Evolutionary conservation across 129 eudicot genomes (phyloP), one percentile per base, ranked within the genome.

Genomic region (Flaveria robusta): DNA sequence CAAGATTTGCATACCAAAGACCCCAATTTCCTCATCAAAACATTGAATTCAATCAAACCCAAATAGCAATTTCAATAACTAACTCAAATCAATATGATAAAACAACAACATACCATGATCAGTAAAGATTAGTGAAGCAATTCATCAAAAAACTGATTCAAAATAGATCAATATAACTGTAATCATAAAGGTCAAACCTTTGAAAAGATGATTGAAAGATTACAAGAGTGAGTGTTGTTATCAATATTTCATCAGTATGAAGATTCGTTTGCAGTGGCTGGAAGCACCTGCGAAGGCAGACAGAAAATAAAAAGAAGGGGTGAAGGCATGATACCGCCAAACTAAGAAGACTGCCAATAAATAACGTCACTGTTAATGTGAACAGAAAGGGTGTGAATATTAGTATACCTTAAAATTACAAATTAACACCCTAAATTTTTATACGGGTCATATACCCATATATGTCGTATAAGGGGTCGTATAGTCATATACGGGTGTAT

Each of bases 281-380:
- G 83, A 80, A 80, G 83, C 64, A 80, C 52, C 75, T 65, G 22
- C 68, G 83, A 79, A 79, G 74, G 83, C 59, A 26, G 74, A 51
- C 56, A 26, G 68, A 7, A 41, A 47, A 29, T 42, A 29, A 14
- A 63, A 63, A 63, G 43, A 15, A 56, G 16, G 31, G 64, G 64
- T 56, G 64, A 7, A 29, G 29, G 64, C 31, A 70, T 78, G 14
- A 59, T 58, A 72, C 54, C 23, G 58, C 71, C 77, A 79, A 79
- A 46, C 51, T 66, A 10, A 16, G 59, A 29, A 77, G 45, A 27
- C 75, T 52, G 81, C 73, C 82, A 63, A 79, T 71, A 22, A 10
- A 63, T 34, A 71, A 34, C 31, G 55, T 29, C 74, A 26, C 1
- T 50, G 56, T 43, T 22, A 29, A 65, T 52, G 74, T 60, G 24